A percentile compares a stretch with the other conserved stretches of the same genome.
phyloP scores from a whole-genome alignment of 2,329 filamentous ascomycete species.

The Hansfordia pulvinata region DNA sequence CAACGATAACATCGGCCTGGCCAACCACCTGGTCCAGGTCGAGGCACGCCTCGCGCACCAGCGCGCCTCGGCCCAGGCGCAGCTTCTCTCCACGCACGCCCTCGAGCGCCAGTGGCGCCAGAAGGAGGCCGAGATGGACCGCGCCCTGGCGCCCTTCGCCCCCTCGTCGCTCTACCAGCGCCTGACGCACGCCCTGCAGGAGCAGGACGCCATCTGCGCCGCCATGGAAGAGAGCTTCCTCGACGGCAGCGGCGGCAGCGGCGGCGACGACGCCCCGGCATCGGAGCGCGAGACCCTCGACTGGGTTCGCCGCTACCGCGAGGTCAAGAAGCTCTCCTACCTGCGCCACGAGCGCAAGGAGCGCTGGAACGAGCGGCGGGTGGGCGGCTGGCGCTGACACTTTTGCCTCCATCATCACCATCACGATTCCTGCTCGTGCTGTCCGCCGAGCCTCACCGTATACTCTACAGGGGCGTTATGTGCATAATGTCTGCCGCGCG shows the following conservation, averaged over 20 bases:
- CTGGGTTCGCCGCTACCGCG: constrained; percentile 71
- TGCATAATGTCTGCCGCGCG: too few relatives aligned
- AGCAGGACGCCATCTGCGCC: constrained; percentile 69
- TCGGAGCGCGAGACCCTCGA: constrained; percentile 74
- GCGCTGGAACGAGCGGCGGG: constrained; percentile 89
- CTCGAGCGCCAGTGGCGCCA: constrained; percentile 86
- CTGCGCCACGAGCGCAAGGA: constrained; percentile 76
- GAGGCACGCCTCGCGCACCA: constrained; percentile 44
- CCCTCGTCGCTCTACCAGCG: constrained; percentile 78
- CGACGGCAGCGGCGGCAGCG: constrained; percentile 36
- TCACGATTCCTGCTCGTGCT: background rate
- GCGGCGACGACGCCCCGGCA: too few relatives aligned
- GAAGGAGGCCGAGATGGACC: constrained; percentile 82
- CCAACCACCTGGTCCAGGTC: constrained; percentile 44
- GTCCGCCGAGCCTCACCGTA: too few relatives aligned
- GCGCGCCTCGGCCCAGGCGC: constrained; percentile 62
- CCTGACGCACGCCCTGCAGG: constrained; percentile 60
- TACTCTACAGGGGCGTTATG: too few relatives aligned
- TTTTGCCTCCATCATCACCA: background rate
- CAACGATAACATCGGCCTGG: constrained; percentile 57
- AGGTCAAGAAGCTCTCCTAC: constrained; percentile 67
- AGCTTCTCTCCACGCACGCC: constrained; percentile 69
- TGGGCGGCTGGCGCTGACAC: constrained; percentile 78
- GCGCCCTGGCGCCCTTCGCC: constrained; percentile 70
- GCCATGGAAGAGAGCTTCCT: constrained; percentile 91